Conservation (phyloP, 495 filamentous ascomycete species). For the Tirmania nivea region DNA sequence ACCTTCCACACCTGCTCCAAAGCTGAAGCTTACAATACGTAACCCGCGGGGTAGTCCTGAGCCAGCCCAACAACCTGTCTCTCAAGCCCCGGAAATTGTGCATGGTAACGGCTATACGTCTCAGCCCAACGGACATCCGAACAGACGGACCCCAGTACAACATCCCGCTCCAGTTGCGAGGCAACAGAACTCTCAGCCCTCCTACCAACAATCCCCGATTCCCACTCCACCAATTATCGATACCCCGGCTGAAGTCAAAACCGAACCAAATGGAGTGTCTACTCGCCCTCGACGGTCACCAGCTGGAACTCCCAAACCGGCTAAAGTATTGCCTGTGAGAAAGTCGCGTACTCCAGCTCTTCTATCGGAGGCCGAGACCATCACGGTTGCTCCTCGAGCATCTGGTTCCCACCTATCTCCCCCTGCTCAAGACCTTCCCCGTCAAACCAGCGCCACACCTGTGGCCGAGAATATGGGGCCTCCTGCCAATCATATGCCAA, state of each 20-base stretch:
- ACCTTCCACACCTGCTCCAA: slow-evolving; percentile 1
- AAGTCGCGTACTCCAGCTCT: background rate
- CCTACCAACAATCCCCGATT: too few relatives aligned
- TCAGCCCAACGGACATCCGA: background rate
- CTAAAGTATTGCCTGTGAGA: background rate
- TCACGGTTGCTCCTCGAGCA: background rate
- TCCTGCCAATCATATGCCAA: too few relatives aligned
- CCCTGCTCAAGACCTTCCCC: background rate
- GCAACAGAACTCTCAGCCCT: background rate
- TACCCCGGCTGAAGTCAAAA: background rate
- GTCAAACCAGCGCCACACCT: background rate
- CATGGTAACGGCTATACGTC: background rate
- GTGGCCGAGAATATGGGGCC: too few relatives aligned
- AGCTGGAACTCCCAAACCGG: background rate
- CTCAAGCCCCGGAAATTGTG: background rate
- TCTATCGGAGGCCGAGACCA: background rate
- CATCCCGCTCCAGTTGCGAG: background rate
- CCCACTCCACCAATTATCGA: background rate
- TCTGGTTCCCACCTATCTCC: background rate
- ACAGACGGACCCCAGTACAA: background rate
- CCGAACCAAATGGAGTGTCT: background rate
- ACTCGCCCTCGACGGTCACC: background rate
- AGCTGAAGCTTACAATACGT: background rate
- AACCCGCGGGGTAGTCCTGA: background rate
- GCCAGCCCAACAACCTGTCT: background rate